A percentile compares a stretch with the other conserved stretches of the same genome.
phyloP scores from a whole-genome alignment of 352 stramenopile genomes.

The Phytophthora crassamura region DNA sequence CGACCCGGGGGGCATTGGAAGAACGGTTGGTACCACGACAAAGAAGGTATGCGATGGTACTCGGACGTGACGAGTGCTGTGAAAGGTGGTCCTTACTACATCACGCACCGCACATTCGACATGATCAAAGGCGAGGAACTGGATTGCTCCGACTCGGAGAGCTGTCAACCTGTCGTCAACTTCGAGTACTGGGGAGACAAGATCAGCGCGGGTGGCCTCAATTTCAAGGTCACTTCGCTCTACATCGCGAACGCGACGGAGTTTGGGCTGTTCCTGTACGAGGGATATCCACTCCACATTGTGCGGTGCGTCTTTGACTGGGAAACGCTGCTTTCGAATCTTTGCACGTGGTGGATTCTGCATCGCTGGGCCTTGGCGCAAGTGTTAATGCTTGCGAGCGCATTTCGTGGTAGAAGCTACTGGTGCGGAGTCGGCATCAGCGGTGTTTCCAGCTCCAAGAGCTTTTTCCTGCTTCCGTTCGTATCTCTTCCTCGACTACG shows the following conservation, averaged over 20 bases:
- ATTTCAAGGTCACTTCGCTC: background rate
- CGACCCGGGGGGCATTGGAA: slow-evolving; percentile 17
- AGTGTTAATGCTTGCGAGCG: no score
- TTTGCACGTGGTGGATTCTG: no score
- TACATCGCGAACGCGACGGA: slow-evolving; percentile 18
- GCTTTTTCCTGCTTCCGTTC: no score
- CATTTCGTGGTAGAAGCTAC: no score
- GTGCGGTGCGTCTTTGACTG: slow-evolving; percentile 7
- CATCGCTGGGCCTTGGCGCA: no score
- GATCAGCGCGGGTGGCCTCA: background rate
- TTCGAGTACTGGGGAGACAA: slow-evolving; percentile 1
- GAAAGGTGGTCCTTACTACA: slow-evolving; percentile 12
- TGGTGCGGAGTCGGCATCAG: no score
- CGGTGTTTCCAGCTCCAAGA: no score
- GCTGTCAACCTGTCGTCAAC: background rate
- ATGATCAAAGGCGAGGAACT: slow-evolving; percentile 17
- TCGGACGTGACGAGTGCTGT: slow-evolving; percentile 24
- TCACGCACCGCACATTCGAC: slow-evolving; percentile 24
- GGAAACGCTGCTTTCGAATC: slow-evolving; percentile 12
- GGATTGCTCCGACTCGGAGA: slow-evolving; percentile 3
- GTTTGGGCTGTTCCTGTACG: slow-evolving; percentile 10
- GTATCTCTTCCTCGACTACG: no score
- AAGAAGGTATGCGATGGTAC: slow-evolving; percentile 28
- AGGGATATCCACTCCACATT: background rate
- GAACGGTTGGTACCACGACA: slow-evolving; percentile 34